Percentiles rank a stretch among this genome's conserved stretches.
These are phyloP conservation scores for Nakaseomyces delphensis DNA, from an alignment of 1,139 yeast genomes.

Conservation along the genomic window DNA sequence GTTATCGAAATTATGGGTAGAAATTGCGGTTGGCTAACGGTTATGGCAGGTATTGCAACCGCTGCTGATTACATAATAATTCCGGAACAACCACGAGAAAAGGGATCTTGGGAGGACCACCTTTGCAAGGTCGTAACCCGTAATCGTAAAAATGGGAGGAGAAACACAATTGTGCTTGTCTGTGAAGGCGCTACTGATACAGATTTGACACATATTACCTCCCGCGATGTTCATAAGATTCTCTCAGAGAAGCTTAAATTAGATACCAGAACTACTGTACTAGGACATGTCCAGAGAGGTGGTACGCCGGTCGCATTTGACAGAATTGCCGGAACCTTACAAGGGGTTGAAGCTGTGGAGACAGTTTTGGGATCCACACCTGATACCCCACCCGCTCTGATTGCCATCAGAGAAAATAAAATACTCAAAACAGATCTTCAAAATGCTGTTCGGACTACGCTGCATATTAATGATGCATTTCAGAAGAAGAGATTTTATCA, in stretches of 20 bases:
- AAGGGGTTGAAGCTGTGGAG: constrained; percentile 94
- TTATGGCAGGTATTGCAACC: constrained; percentile 92
- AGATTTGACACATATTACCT: constrained; percentile 70
- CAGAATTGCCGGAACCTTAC: constrained; percentile 81
- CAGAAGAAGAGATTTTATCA: constrained; percentile 66
- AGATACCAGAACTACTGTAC: constrained; percentile 88
- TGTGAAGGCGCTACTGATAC: constrained; percentile 95
- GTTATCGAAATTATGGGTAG: constrained; percentile 99
- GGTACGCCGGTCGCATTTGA: constrained; percentile 96
- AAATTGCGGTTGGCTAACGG: constrained; percentile 97
- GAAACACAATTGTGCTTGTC: constrained; percentile 90
- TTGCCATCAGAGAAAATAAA: constrained; percentile 80
- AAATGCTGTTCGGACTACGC: constrained; percentile 80
- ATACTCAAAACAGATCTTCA: constrained; percentile 75
- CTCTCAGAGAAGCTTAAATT: constrained; percentile 68
- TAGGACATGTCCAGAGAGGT: constrained; percentile 98
- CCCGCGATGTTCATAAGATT: constrained; percentile 70
- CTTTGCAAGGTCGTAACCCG: constrained; percentile 60
- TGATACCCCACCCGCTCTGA: constrained; percentile 90
- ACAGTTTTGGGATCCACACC: constrained; percentile 87
- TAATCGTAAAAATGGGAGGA: constrained; percentile 79
- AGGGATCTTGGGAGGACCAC: constrained; percentile 56
- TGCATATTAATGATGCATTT: constrained; percentile 81
- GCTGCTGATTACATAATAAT: constrained; percentile 91
- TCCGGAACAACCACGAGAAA: constrained; percentile 49